Conservation (phyloP, 805 yeast genomes). For the Hanseniaspora vineae region DNA sequence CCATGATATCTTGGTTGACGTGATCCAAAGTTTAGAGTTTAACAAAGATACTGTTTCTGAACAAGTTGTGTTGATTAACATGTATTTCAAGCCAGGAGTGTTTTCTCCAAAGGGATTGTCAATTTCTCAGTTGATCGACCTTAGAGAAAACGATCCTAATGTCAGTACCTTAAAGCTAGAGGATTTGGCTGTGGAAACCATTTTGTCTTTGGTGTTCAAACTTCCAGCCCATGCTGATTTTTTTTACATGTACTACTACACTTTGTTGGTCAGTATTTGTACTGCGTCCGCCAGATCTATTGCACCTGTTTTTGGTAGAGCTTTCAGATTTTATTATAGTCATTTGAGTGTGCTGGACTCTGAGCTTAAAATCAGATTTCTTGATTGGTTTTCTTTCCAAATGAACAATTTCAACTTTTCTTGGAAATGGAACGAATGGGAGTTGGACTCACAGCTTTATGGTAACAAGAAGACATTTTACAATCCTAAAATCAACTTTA, state of each 20-base stretch:
- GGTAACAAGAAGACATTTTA: conserved; percentile 28
- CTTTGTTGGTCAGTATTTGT: conserved; percentile 79
- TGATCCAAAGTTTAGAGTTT: conserved; percentile 70
- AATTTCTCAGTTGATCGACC: conserved; percentile 49
- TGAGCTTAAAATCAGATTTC: conserved; percentile 57
- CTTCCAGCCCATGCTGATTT: conserved; percentile 57
- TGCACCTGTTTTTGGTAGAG: conserved; percentile 92
- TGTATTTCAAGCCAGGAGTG: conserved; percentile 52
- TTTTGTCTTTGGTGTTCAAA: conserved; percentile 63
- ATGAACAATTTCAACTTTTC: conserved; percentile 87
- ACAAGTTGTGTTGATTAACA: conserved; percentile 62
- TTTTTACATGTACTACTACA: conserved; percentile 49
- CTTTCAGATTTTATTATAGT: conserved; percentile 68
- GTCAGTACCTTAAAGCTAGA: conserved; percentile 80
- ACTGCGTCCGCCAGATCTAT: conserved; percentile 66
- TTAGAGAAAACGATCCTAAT: conserved; percentile 27
- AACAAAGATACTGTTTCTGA: conserved; percentile 79
- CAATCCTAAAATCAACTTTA: conserved; percentile 64
- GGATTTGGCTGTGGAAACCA: conserved; percentile 74
- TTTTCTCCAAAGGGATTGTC: conserved; percentile 68
- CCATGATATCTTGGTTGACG: conserved; percentile 63
- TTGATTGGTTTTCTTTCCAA: conserved; percentile 90
- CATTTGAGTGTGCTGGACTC: conserved; percentile 54
- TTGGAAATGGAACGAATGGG: conserved; percentile 99
- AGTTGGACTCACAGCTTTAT: conserved; percentile 36